phyloP scores from a whole-genome alignment of 495 filamentous ascomycete genomes.

The Aspergillus kassunensis region DNA sequence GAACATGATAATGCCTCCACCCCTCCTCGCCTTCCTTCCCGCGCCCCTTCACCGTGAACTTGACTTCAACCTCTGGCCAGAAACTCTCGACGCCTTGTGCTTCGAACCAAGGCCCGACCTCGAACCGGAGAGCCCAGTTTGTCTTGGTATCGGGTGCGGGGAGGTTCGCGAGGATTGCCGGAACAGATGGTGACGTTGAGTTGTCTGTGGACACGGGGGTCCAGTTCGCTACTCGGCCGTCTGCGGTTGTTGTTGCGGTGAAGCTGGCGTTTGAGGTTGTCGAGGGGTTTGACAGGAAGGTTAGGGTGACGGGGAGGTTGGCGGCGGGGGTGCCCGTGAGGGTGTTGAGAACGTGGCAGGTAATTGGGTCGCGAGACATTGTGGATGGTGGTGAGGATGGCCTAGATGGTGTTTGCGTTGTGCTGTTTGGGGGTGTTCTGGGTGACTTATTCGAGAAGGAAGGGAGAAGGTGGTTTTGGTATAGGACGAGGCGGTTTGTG shows the following conservation, averaged over 20 bases:
- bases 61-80: slow-evolving; percentile 86
- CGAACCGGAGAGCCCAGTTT: slow-evolving; percentile 73
- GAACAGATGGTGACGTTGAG: slow-evolving; percentile 43
- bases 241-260: slow-evolving; percentile 70
- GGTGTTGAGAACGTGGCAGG: slow-evolving; percentile 73
- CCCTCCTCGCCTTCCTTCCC: slow-evolving; percentile 53
- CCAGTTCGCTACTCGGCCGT: slow-evolving; percentile 85
- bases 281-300: slow-evolving; percentile 35
- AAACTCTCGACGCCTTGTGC: slow-evolving; percentile 68
- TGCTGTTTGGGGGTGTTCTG: slow-evolving; percentile 7
- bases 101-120: slow-evolving; percentile 73
- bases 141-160: slow-evolving; percentile 40
- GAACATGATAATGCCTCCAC: slow-evolving; percentile 87
- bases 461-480: slow-evolving; percentile 33
- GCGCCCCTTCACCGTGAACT: slow-evolving; percentile 65
- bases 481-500: slow-evolving; percentile 36
- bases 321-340: slow-evolving; percentile 62
- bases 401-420: slow-evolving; percentile 17
- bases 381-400: slow-evolving; percentile 47
- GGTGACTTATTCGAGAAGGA: slow-evolving; percentile 15
- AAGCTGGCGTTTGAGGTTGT: slow-evolving; percentile 36
- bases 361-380: slow-evolving; percentile 71
- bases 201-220: slow-evolving; percentile 44
- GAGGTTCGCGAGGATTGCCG: slow-evolving; percentile 45
- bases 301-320: slow-evolving; percentile 53